Evolutionary conservation across 164 flowering plant genomes (phyloP).

Genomic region (Stephania yunnanensis): DNA sequence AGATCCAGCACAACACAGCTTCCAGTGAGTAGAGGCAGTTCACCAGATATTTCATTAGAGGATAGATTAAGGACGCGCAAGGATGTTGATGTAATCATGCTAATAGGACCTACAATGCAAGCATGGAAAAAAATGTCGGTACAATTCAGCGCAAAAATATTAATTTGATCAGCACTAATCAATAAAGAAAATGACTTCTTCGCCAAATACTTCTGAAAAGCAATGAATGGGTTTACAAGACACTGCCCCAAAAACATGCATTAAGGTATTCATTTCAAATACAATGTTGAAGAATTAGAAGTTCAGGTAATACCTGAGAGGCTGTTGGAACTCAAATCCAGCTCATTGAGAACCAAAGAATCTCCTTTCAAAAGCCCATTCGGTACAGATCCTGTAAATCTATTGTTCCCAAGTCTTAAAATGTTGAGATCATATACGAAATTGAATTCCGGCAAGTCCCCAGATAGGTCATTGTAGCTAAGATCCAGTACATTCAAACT

Average conservation of each 20-base stretch:
- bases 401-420: conserved; percentile 71
- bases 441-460: conserved; percentile 84
- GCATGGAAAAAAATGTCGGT: background rate
- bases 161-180: too few relatives aligned
- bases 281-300: too few relatives aligned
- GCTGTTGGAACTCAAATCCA: conserved; percentile 92
- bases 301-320: conserved; percentile 57
- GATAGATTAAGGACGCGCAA: conserved; percentile 70
- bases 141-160: too few relatives aligned
- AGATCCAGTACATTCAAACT: conserved; percentile 72
- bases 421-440: conserved; percentile 80
- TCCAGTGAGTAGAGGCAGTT: conserved; percentile 78
- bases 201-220: too few relatives aligned
- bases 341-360: conserved; percentile 55
- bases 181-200: too few relatives aligned
- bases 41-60: conserved; percentile 71
- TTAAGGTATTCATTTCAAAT: too few relatives aligned
- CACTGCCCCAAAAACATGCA: too few relatives aligned
- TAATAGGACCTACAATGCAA: conserved; percentile 60
- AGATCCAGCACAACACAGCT: conserved; percentile 71
- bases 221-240: too few relatives aligned
- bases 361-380: conserved; percentile 75
- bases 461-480: conserved; percentile 83
- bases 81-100: conserved; percentile 68
- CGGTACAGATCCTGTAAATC: conserved; percentile 73